Conservation (phyloP, 371 early-diverging fungal genomes). For the Circinella umbellata region DNA sequence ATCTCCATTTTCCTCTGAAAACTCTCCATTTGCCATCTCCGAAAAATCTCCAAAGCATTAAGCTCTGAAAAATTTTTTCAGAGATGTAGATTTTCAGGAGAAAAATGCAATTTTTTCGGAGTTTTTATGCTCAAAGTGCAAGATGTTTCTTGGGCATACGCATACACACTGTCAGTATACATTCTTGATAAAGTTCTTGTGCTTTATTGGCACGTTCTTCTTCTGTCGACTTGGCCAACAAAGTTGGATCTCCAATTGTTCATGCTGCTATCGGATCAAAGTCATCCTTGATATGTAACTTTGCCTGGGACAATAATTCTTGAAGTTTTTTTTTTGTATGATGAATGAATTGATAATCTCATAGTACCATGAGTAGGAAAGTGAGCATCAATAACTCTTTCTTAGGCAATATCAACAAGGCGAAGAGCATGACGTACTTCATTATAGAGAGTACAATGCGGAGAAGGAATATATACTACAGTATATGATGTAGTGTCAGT, state of each 20-base stretch:
- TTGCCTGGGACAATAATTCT: background rate
- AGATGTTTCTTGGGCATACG: conserved; percentile 5
- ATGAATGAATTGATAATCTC: conserved; percentile 1
- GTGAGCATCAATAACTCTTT: conserved; percentile 13
- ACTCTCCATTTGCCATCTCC: no score
- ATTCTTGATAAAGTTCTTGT: background rate
- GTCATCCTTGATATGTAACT: background rate
- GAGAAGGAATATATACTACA: conserved; percentile 4
- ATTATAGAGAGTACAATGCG: background rate
- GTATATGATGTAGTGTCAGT: conserved; percentile 10
- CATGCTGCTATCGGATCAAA: background rate
- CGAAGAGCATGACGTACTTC: background rate
- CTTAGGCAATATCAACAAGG: background rate
- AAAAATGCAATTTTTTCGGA: no score
- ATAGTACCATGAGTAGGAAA: conserved; percentile 13
- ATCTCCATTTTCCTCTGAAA: no score
- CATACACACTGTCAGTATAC: background rate
- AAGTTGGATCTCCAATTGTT: background rate
- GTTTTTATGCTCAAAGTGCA: no score
- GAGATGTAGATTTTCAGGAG: no score
- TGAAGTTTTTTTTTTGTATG: background rate
- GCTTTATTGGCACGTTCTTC: background rate
- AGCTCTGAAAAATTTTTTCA: no score
- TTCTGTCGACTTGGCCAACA: background rate
- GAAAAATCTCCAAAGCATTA: no score